phyloP scores from a whole-genome alignment of 2,329 filamentous ascomycete species.

The Hymenoscyphus fraxineus region DNA sequence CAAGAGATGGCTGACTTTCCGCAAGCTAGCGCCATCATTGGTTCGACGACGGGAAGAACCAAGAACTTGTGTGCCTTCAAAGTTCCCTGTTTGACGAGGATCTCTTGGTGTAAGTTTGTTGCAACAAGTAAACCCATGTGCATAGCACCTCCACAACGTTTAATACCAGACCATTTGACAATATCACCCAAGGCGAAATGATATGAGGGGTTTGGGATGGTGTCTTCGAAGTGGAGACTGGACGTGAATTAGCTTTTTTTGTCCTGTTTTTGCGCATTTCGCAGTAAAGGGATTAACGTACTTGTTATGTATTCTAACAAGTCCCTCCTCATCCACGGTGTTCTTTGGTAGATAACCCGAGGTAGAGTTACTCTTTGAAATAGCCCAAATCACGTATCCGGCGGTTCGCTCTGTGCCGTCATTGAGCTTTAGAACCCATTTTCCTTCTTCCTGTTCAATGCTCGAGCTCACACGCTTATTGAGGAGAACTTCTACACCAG shows the following conservation, averaged over 20 bases:
- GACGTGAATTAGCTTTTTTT: slow-evolving; percentile 4
- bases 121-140: slow-evolving; percentile 66
- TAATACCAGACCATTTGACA: slow-evolving; percentile 71
- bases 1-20: slow-evolving; percentile 67
- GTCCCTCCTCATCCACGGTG: slow-evolving; percentile 60
- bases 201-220: slow-evolving; percentile 51
- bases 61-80: slow-evolving; percentile 44
- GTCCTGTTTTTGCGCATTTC: background rate
- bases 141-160: slow-evolving; percentile 73
- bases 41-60: slow-evolving; percentile 51
- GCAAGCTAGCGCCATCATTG: slow-evolving; percentile 68
- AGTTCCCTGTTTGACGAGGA: slow-evolving; percentile 42
- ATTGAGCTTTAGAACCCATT: slow-evolving; percentile 49
- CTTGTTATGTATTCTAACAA: slow-evolving; percentile 58
- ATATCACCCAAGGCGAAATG: slow-evolving; percentile 72
- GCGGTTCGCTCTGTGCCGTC: slow-evolving; percentile 57
- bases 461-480: slow-evolving; percentile 52
- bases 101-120: slow-evolving; percentile 62
- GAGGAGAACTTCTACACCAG: slow-evolving; percentile 63
- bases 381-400: slow-evolving; percentile 65
- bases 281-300: slow-evolving; percentile 34
- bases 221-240: slow-evolving; percentile 52
- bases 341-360: slow-evolving; percentile 58
- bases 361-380: slow-evolving; percentile 60
- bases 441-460: slow-evolving; percentile 43